Evolutionary conservation across 1,139 yeast species (phyloP).

Genomic region (Geotrichum restrictum): DNA sequence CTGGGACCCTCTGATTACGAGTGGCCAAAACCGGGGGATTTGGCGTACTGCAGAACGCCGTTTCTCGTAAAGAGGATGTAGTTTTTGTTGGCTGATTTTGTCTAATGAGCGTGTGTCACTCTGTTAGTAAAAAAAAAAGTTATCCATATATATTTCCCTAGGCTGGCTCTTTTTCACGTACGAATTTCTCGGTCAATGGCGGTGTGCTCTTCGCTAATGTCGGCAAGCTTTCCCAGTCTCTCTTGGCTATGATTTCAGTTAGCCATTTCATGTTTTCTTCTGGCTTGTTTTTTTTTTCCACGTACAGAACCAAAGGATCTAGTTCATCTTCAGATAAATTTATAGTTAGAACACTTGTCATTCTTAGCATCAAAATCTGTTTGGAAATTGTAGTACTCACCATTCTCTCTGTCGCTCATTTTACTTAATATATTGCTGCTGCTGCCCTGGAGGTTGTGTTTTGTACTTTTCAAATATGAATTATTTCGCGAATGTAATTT

Average conservation of each 20-base stretch:
- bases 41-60: slow-evolving; percentile 33
- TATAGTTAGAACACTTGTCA: too few species aligned
- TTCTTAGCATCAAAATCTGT: too few species aligned
- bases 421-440: too few species aligned
- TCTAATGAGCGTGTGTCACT: background rate
- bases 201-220: slow-evolving; percentile 14
- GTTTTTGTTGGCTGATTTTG: slow-evolving; percentile 23
- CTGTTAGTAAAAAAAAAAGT: background rate
- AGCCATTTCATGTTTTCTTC: background rate
- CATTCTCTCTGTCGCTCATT: too few species aligned
- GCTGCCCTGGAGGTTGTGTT: too few species aligned
- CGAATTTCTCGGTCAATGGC: slow-evolving; percentile 16
- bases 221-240: slow-evolving; percentile 14
- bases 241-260: background rate
- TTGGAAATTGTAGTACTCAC: too few species aligned
- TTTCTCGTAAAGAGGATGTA: slow-evolving; percentile 37
- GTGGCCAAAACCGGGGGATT: slow-evolving; percentile 42
- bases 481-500: too few species aligned
- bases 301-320: slow-evolving; percentile 1
- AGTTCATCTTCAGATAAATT: background rate
- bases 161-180: too few species aligned
- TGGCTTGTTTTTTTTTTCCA: background rate
- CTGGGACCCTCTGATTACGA: slow-evolving; percentile 33
- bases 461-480: too few species aligned
- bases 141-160: too few species aligned